These are phyloP conservation scores for Neocucurbitaria cava DNA, from an alignment of 2,329 filamentous ascomycete species.

Conservation along the genomic window DNA sequence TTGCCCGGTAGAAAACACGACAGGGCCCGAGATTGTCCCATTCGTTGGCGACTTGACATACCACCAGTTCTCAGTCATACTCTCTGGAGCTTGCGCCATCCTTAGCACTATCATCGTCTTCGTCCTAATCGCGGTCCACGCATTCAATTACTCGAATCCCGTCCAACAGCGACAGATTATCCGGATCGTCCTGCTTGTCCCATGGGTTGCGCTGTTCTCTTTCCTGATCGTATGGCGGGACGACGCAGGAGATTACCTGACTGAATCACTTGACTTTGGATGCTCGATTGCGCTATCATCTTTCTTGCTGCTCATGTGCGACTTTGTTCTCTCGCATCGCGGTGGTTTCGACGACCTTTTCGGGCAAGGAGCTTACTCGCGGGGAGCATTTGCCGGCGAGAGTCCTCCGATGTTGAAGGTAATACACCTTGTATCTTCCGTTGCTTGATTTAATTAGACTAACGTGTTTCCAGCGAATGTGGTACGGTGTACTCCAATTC, in stretches of 20 bases:
- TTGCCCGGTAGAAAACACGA: conserved; percentile 22
- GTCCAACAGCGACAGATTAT: conserved; percentile 41
- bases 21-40: conserved; percentile 22
- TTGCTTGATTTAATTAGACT: neutral
- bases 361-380: conserved; percentile 21
- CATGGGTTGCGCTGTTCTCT: conserved; percentile 34
- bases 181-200: conserved; percentile 33
- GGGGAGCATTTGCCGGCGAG: conserved; percentile 12
- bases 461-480: conserved; percentile 23
- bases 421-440: neutral
- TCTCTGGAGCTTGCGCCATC: conserved; percentile 28
- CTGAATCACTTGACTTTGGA: conserved; percentile 32
- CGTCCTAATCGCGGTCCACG: conserved; percentile 26
- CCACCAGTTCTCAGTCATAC: conserved; percentile 32
- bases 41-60: conserved; percentile 33
- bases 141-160: conserved; percentile 35
- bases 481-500: conserved; percentile 43
- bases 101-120: conserved; percentile 22
- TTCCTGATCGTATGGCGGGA: conserved; percentile 31
- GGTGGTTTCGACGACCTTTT: conserved; percentile 41
- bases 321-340: conserved; percentile 32
- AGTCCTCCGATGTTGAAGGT: conserved; percentile 40
- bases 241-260: conserved; percentile 27
- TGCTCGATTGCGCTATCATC: conserved; percentile 38
- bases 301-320: conserved; percentile 42